Evolutionary conservation across 2,329 filamentous ascomycete genomes (phyloP).

Genomic region (Pseudogymnoascus destructans): DNA sequence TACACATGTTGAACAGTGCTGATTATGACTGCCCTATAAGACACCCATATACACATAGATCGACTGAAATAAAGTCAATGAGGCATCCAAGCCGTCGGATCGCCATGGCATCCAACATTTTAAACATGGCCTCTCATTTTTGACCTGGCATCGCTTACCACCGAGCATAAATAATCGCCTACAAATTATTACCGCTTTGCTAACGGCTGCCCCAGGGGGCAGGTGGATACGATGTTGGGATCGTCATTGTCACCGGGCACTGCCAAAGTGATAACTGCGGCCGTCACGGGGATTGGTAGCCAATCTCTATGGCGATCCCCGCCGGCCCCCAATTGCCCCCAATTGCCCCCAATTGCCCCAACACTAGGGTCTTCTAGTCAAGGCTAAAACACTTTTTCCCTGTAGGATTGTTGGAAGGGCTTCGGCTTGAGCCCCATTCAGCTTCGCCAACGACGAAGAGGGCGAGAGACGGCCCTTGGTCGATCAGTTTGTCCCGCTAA

Average conservation of each 20-base stretch:
- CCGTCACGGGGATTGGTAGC: not conserved
- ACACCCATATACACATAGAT: not conserved
- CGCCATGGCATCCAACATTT: too few relatives aligned
- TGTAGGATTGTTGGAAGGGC: not conserved
- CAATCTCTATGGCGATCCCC: not conserved
- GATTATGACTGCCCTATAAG: not conserved
- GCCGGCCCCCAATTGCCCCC: not conserved
- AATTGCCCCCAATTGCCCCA: too few relatives aligned
- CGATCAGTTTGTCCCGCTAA: not conserved
- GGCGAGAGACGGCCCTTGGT: not conserved
- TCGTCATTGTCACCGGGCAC: not conserved
- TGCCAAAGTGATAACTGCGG: not conserved
- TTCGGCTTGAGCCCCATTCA: too few relatives aligned
- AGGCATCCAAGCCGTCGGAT: too few relatives aligned
- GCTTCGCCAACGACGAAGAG: not conserved
- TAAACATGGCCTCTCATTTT: not conserved
- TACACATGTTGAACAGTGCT: not conserved
- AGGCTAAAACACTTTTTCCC: not conserved
- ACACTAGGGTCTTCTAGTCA: not conserved
- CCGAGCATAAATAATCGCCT: not conserved
- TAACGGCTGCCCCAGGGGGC: not conserved
- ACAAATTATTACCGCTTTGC: not conserved
- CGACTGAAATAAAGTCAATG: too few relatives aligned
- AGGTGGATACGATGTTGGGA: not conserved
- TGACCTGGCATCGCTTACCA: not conserved